Evolutionary conservation across 2,329 filamentous ascomycete species (phyloP), one percentile per base, ranked within the genome.

Genomic region (Trichoderma oligosporum): DNA sequence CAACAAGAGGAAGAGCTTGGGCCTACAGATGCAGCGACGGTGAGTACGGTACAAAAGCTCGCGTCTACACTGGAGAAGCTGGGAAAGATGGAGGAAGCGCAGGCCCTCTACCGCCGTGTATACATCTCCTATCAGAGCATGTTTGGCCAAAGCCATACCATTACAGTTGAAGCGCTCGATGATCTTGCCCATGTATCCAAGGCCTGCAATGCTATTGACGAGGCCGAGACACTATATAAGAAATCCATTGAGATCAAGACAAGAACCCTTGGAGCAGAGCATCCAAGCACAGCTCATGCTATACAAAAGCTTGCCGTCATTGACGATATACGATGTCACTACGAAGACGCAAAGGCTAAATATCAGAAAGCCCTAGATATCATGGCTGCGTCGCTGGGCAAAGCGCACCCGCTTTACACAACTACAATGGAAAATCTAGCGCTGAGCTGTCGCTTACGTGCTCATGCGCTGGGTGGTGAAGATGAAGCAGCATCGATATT

Each of bases 81-180:
- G 3, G 64, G 62, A 22, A 65, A 62, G 41, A 52, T 57, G n/a
- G 63, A 67, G n/a, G 65, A 66, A 16, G 64, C 65, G 2, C 63
- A 65, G 24, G 60, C 61, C 7, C 52, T 67, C 12, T 65, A 64
- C 47, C 60, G 65, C 12, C 59, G 64, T 33, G 64, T 65, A 3
- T 63, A 65, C 59, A 58, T 67, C 11, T 65, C 65, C 2, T 66
- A 65, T 57, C 62, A 64, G 39, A 68, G 62, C 29, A 60, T 62
- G 39, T 64, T 66, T 56, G 64, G 65, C 38, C 62, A 61, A 27
- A 59, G 58, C 49, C 64, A 68, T 33, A 63, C 65, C 25, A 65
- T 66, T 56, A 66, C 66, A 7, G 60, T 69, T 7, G 62, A 65
- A 22, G 64, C 66, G 2, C 64, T 68, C 14, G 66, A 69, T 33